Percentiles rank a stretch among this genome's conserved stretches.
Evolutionary conservation across 306 rosid genomes (phyloP).

Genomic region (Lotus japonicus): DNA sequence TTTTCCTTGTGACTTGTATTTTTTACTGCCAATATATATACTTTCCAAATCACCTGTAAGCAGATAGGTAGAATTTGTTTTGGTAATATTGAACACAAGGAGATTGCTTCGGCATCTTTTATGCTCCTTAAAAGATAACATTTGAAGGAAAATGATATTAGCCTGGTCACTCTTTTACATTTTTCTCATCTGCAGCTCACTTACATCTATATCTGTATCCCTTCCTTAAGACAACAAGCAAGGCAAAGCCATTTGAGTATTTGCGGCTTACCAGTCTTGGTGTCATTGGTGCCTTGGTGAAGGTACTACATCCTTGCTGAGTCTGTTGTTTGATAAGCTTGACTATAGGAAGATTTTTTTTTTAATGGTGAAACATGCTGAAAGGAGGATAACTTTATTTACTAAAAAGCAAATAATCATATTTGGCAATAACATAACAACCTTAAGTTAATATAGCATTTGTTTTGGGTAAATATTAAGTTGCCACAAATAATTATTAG

Average conservation of each 20-base stretch:
- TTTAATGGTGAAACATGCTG: neutral
- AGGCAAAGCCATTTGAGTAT: slow-evolving; percentile 70
- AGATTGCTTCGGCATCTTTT: neutral
- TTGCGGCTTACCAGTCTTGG: slow-evolving; percentile 87
- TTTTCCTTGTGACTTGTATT: neutral
- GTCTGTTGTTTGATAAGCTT: neutral
- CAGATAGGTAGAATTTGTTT: neutral
- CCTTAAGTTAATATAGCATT: neutral
- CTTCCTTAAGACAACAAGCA: slow-evolving; percentile 70
- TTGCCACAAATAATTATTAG: too few relatives aligned
- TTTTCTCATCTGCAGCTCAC: slow-evolving; percentile 59
- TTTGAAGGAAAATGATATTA: neutral
- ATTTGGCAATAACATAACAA: neutral
- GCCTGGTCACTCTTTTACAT: neutral
- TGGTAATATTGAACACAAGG: neutral
- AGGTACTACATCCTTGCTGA: slow-evolving; percentile 43
- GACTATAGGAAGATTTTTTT: neutral
- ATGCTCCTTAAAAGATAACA: neutral
- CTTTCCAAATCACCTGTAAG: neutral
- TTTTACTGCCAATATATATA: neutral
- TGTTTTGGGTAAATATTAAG: too few relatives aligned
- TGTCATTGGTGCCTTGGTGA: slow-evolving; percentile 84
- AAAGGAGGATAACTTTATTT: neutral
- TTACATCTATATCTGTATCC: slow-evolving; percentile 79
- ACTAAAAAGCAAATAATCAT: neutral